phyloP scores from a whole-genome alignment of 768 basidiomycete species.

The Hericium rajendrae region DNA sequence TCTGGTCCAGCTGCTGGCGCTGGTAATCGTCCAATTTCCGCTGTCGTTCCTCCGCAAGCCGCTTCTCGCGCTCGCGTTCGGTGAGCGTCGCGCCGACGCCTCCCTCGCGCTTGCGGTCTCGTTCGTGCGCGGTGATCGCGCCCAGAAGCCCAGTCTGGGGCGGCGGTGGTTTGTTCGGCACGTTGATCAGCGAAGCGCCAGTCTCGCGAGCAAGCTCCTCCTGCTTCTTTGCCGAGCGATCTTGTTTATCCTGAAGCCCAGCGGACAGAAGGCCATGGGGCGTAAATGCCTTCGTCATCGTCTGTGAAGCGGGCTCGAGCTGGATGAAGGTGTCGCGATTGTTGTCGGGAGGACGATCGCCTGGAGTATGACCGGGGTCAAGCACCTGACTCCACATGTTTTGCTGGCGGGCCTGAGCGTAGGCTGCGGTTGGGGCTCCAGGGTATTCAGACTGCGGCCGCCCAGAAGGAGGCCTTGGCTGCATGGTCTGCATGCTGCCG shows the following conservation, averaged over 20 bases:
- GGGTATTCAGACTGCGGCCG: slow-evolving; percentile 29
- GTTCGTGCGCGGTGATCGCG: slow-evolving; percentile 91
- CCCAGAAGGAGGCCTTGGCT: slow-evolving; percentile 11
- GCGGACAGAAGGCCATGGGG: slow-evolving; percentile 92
- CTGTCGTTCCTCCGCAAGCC: slow-evolving; percentile 86
- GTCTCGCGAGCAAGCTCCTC: slow-evolving; percentile 89
- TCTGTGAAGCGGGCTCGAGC: slow-evolving; percentile 57
- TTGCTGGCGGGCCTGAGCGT: slow-evolving; percentile 38
- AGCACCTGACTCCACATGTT: slow-evolving; percentile 86
- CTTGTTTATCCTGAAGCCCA: slow-evolving; percentile 91
- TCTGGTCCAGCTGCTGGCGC: slow-evolving; percentile 82
- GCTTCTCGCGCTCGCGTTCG: slow-evolving; percentile 88
- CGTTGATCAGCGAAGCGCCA: slow-evolving; percentile 88
- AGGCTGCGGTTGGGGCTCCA: slow-evolving; percentile 1
- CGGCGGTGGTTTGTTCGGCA: slow-evolving; percentile 90
- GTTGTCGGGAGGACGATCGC: slow-evolving; percentile 26
- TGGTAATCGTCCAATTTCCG: slow-evolving; percentile 88
- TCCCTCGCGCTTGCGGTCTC: slow-evolving; percentile 89
- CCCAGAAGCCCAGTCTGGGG: slow-evolving; percentile 94
- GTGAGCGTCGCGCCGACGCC: slow-evolving; percentile 92
- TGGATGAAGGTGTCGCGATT: slow-evolving; percentile 59
- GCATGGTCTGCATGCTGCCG: slow-evolving; percentile 17
- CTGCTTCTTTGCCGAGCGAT: slow-evolving; percentile 90
- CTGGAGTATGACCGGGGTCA: slow-evolving; percentile 50
- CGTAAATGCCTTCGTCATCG: slow-evolving; percentile 88